Evolutionary conservation across 176 grass and related monocot species (phyloP).

Genomic region (Ensete glaucum): DNA sequence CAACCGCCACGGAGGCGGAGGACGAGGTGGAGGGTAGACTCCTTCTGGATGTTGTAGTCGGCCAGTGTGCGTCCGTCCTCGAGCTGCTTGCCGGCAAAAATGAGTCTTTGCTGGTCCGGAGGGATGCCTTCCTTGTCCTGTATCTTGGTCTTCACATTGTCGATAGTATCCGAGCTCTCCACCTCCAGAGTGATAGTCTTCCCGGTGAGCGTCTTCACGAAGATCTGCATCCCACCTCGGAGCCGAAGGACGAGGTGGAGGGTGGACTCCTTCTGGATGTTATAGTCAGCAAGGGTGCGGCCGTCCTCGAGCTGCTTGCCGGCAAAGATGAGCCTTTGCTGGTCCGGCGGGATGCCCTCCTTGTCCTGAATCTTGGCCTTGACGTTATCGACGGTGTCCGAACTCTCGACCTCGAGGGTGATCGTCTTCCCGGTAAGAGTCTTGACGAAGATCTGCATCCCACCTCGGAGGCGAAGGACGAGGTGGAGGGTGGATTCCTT

Average conservation of each 20-base stretch:
- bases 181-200: neutral
- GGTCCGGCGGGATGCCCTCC: conserved; percentile 11
- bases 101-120: conserved; percentile 7
- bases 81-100: conserved; percentile 6
- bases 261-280: conserved; percentile 9
- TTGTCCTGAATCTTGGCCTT: conserved; percentile 15
- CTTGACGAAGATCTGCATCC: conserved; percentile 18
- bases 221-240: conserved; percentile 7
- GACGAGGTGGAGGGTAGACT: neutral
- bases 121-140: conserved; percentile 15
- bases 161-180: neutral
- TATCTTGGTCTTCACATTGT: conserved; percentile 10
- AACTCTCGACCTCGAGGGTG: conserved; percentile 5
- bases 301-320: conserved; percentile 10
- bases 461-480: conserved; percentile 8
- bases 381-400: conserved; percentile 6
- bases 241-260: neutral
- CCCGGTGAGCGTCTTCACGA: neutral
- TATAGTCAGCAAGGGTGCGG: neutral
- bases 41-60: conserved; percentile 10
- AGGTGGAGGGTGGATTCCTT: conserved; percentile 14
- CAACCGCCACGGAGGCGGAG: neutral
- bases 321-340: conserved; percentile 7
- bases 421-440: conserved; percentile 11
- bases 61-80: conserved; percentile 10